Base-by-base conservation (phyloP, 2,329 filamentous ascomycete species). In the Aspergillus neoniger region DNA sequence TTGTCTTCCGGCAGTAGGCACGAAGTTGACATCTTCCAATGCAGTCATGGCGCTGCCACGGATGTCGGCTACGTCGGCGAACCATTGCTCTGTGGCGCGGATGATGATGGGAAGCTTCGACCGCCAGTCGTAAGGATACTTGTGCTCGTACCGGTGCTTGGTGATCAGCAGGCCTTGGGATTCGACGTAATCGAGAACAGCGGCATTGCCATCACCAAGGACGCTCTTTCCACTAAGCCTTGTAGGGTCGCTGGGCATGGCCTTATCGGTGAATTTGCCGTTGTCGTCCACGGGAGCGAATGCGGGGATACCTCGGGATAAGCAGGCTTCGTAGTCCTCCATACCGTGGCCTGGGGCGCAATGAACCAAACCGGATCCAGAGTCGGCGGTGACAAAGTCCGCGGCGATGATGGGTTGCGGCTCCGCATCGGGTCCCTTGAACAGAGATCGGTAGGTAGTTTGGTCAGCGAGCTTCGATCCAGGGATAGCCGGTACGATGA, bases 91-190 rank as follows among this genome's bases (percentile, higher is more conserved):
- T 0, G 96, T 99, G 3, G 95, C 94, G 65, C 95, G 83, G 36
- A 96, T 86, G 61, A 99, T 92, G 53, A 99, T 88, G 1, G 95
- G 95, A 67, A 90, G 84, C 77, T 98, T 99, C 0, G 94, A 96
- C 57, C 95, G 86, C 95, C 95, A 99, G 77, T 99, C 95, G 68
- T 98, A 96, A 0, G 95, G 95, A 73, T 98, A 98, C 76, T 96
- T 98, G 81, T 99, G 95, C 55, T 83, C 83, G 72, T 94, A 89
- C 59, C 82, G 82, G 67, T 96, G 89, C 4, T 84, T 85, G 41
- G 84, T 83, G 43, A 97, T 79, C 3, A 98, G 84, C n/a, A 81
- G 73, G 19, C 71, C 72, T 62, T 87, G 80, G 0, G 83, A 79
- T 25, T 82, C 79, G 2, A 97, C 80, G 54, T 95, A 81, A 1